Conservation (phyloP, 148 eudicot genomes). For the Arbutus unedo region DNA sequence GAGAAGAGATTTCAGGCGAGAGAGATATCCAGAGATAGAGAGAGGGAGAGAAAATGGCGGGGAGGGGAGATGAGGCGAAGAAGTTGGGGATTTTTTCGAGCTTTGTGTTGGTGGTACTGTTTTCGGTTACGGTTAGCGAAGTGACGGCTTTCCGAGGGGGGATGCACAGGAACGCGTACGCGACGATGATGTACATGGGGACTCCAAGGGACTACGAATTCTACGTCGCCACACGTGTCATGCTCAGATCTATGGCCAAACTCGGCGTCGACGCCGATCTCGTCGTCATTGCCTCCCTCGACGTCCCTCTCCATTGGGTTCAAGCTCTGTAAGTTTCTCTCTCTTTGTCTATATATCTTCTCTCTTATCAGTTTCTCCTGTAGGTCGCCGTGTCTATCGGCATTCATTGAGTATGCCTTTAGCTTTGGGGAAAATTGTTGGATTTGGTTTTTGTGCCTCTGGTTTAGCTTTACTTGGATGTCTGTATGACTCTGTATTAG, state of each 20-base stretch:
- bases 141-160: constrained; percentile 18
- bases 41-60: background rate
- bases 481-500: too few species aligned
- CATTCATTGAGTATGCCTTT: background rate
- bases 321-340: constrained; percentile 54
- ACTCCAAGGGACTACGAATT: constrained; percentile 96
- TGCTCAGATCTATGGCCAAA: constrained; percentile 62
- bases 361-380: background rate
- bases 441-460: background rate
- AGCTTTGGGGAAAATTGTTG: too few species aligned
- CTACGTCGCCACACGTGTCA: constrained; percentile 85
- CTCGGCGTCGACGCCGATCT: constrained; percentile 79
- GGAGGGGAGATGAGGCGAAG: constrained; percentile 3
- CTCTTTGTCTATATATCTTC: background rate
- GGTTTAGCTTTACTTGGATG: too few species aligned
- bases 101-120: background rate
- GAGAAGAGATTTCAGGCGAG: background rate
- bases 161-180: constrained; percentile 64
- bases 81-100: constrained; percentile 12
- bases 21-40: background rate
- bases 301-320: constrained; percentile 79
- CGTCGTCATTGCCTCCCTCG: constrained; percentile 91
- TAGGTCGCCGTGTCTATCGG: background rate
- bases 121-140: background rate
- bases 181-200: constrained; percentile 99